Evolutionary conservation across 768 basidiomycete species (phyloP), one percentile per base, ranked within the genome.

Genomic region (Nevesoporus exiguus): DNA sequence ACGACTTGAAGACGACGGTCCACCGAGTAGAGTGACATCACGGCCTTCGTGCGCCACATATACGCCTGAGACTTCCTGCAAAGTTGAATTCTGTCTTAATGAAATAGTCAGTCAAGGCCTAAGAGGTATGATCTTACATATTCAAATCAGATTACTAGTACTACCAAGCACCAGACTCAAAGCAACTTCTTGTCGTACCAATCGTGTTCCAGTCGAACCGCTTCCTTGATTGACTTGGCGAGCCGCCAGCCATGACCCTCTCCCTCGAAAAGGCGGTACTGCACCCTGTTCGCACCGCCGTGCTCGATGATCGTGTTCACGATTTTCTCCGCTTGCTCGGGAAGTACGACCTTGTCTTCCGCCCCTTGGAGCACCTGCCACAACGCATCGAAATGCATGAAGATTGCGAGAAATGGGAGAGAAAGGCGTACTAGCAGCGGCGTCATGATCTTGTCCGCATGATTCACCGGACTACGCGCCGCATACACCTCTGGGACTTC

Each of bases 311-410:
- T 65, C 56, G 57, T 66, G 17, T 64, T 57, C 45, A 72, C 68
- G 31, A 71, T 73, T 6, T 59, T 61, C 45, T 65, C 55, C 0
- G 88, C 79, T 62, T 91, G 88, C 17, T 74, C 77, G 3, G 83
- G 85, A 0, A 82, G 88, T 0, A 91, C 90, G 30, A 88, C 77
- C 55, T 69, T 72, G 66, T 88, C 86, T 1, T 74, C 65, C 1
- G 77, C 72, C 8, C 87, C 87, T 71, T 90, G 87, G n/a, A 89
- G 69, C 21, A 88, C 79, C 87, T 88, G 51, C 41, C 45, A 15
- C 44, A 13, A 31, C 15, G 3, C 17, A 11, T n/a, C 29, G 15
- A 4, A n/a, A 14, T 34, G 13, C 41, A 24, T 39, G 9, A 17
- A 4, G 24, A 15, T 17, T 2, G 15, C 11, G 9, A 29, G 2